phyloP scores from a whole-genome alignment of 192 early-diverging fungal species.

The Gryganskiella cystojenkinii region DNA sequence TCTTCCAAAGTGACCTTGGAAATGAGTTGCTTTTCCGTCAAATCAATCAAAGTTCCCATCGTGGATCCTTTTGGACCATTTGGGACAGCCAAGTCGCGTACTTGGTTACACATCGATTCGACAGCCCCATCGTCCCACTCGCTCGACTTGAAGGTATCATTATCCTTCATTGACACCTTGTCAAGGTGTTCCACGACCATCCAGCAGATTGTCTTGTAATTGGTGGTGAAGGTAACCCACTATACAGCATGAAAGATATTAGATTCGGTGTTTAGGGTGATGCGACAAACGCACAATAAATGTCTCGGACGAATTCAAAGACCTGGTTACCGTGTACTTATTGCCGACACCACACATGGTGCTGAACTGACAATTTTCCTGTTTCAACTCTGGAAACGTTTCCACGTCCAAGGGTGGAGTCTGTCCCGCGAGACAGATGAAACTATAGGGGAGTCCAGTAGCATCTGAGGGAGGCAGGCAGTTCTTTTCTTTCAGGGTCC shows the following conservation, averaged over 20 bases:
- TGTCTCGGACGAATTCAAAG: background rate
- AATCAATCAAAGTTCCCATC: background rate
- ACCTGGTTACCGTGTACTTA: background rate
- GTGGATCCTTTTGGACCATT: background rate
- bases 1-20: conserved; percentile 5
- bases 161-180: background rate
- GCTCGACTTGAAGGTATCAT: background rate
- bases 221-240: background rate
- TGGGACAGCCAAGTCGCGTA: background rate
- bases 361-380: background rate
- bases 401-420: background rate
- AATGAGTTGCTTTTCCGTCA: background rate
- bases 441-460: background rate
- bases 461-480: background rate
- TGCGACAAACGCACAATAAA: background rate
- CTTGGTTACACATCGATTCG: background rate
- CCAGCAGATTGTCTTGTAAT: background rate
- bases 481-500: background rate
- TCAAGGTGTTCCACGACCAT: background rate
- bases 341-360: background rate
- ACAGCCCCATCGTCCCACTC: background rate
- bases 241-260: background rate
- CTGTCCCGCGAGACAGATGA: conserved; percentile 2
- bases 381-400: background rate
- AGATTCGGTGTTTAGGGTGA: background rate